Conservation (phyloP, 768 basidiomycete species). For the Mycena haematopus region DNA sequence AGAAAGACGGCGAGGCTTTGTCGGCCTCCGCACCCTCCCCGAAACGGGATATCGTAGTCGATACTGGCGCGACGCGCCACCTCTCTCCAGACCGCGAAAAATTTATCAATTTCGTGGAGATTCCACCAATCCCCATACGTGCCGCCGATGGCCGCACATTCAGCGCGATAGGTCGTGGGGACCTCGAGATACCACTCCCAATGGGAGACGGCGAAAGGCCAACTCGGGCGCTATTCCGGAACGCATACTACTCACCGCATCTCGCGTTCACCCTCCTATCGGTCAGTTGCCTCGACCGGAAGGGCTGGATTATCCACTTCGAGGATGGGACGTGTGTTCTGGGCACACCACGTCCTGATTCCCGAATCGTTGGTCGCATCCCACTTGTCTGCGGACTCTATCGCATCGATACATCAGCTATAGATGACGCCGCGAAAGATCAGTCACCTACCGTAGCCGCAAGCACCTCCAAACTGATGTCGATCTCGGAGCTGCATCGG, state of each 20-base stretch:
- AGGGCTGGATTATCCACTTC: conserved; percentile 19
- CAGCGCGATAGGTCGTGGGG: conserved; percentile 8
- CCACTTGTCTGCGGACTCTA: conserved; percentile 37
- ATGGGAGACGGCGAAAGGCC: conserved; percentile 16
- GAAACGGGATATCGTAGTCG: conserved; percentile 14
- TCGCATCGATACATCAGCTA: conserved; percentile 21
- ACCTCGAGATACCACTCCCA: conserved; percentile 4
- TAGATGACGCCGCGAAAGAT: neutral
- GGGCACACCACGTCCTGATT: conserved; percentile 9
- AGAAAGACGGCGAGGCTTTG: too few relatives aligned
- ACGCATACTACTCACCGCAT: conserved; percentile 17
- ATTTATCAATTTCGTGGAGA: conserved; percentile 14
- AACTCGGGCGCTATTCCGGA: conserved; percentile 1
- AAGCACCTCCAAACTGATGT: neutral
- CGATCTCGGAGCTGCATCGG: neutral
- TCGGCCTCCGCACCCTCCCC: too few relatives aligned
- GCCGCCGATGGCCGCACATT: conserved; percentile 18
- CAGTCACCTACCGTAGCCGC: conserved; percentile 22
- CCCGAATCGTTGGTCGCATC: conserved; percentile 31
- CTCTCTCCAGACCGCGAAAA: conserved; percentile 17
- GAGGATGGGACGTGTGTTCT: conserved; percentile 6
- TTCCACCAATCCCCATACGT: conserved; percentile 9
- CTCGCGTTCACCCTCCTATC: conserved; percentile 11
- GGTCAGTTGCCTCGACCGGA: conserved; percentile 6
- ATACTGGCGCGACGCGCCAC: conserved; percentile 22